Base-by-base conservation (phyloP, 2,329 filamentous ascomycete genomes). In the Botryosphaeria dothidea region DNA sequence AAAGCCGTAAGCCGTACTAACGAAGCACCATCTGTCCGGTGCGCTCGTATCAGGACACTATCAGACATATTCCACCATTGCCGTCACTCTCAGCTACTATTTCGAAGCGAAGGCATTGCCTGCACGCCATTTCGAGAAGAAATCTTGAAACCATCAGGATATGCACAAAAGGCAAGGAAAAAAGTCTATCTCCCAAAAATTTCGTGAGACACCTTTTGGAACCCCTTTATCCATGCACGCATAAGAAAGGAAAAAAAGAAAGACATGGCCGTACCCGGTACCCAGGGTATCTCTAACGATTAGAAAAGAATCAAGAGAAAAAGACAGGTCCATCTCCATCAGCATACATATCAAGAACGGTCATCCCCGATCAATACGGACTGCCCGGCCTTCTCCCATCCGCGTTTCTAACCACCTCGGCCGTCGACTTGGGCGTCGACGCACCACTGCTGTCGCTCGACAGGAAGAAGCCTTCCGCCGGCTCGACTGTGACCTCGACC, bases 401-500 rank as follows among this genome's bases (percentile, higher is more conserved):
- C n/a, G 25, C 25, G 6, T 43, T 43, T 21, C 56, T 36, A 3
- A 57, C 38, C 9, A 34, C 41, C 25, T 45, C 25, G 4, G 43
- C 27, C 25, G 25, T 60, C 27, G 25, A 15, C n/a, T 29, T 31
- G 17, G 56, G 41, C 27, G 56, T 46, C 41, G 56, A 60, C 25
- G 27, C 8, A 6, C 56, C 56, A 21, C 41, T 60, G 19, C 41
- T 46, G n/a, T 29, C 56, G 19, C 17, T 19, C 25, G 56, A 17
- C 11, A 60, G 38, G 25, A 60, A 21, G 13, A 46, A 60, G 9
- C 25, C 27, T 1, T 63, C 49, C 23, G 41, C 61, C 17, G 38
- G 45, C 62, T 65, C 65, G 13, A 62, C 43, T n/a, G 15, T 64
- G 4, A 77, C 69, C 38, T 76, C 72, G 7, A 78, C 73, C 51